Base-by-base conservation (phyloP, 208 protist species). In the Trichomonas tenax region DNA sequence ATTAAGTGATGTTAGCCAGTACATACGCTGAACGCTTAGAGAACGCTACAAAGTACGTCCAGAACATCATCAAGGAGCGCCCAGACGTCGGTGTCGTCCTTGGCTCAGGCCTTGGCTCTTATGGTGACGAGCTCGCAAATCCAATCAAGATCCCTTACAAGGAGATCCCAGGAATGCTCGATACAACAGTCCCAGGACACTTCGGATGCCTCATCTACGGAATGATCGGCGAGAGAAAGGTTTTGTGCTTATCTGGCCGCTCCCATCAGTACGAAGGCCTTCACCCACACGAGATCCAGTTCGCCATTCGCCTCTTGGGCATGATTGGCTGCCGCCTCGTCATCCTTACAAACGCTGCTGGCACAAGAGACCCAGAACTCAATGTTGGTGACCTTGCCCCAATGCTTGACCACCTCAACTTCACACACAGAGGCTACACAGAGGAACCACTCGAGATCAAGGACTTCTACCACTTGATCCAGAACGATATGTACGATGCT, bases 201-300 rank as follows among this genome's bases (percentile, higher is more conserved):
- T 82, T 17, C 9, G 93, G 93, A 0, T 82, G 51, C 38, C 34
- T 96, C 46, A 96, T 96, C n/a, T 82, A 41, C 44, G 93, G 93
- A 21, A 44, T 41, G 14, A 49, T 96, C 38, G 51, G 51, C 11
- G 46, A 63, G 8, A n/a, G 46, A 41, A 63, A 81, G 63, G 51
- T 96, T 34, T 23, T 96, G 6, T 96, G 93, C 44, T 31, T 96
- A 31, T 96, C 93, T 36, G 93, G 93, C 23, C 46, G 93, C 26
- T 96, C 93, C 36, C 93, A 96, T 46, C 49, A 63, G 40, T 96
- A 96, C 34, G 93, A 96, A 96, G 93, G 46, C 31, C 36, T 96
- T 4, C 15, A 72, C 26, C 93, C 46, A 46, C 93, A 96, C 36
- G 49, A 96, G 72, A 49, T 96, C 14, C 49, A 82, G 72, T 96